Conservation (phyloP, 1,139 yeast species). For the Debaryomyces psychrophilus region DNA sequence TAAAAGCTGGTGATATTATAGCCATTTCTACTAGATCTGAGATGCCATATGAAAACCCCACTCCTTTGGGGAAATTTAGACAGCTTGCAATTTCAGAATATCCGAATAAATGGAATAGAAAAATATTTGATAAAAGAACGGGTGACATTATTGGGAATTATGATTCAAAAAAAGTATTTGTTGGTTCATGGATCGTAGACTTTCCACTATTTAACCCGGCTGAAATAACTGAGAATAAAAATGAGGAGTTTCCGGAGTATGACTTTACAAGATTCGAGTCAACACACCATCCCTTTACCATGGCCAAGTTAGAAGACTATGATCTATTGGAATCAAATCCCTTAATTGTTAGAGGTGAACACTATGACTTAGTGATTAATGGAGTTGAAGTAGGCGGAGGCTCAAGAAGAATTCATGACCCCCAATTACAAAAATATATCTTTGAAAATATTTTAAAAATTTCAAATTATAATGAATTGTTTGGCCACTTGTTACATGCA, state of each 20-base stretch:
- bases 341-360: conserved; percentile 79
- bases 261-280: conserved; percentile 54
- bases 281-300: conserved; percentile 97
- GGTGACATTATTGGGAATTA: conserved; percentile 22
- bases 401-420: conserved; percentile 90
- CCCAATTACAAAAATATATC: conserved; percentile 71
- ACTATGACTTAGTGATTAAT: conserved; percentile 89
- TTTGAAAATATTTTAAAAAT: conserved; percentile 60
- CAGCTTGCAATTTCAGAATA: conserved; percentile 65
- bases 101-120: conserved; percentile 56
- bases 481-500: conserved; percentile 85
- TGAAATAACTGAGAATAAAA: conserved; percentile 45
- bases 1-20: conserved; percentile 70
- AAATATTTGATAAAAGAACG: conserved; percentile 24
- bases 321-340: conserved; percentile 57
- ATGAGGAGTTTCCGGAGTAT: conserved; percentile 61
- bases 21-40: conserved; percentile 73
- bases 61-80: conserved; percentile 87
- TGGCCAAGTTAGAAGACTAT: conserved; percentile 77
- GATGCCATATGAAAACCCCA: conserved; percentile 84
- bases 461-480: conserved; percentile 60
- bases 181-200: conserved; percentile 84
- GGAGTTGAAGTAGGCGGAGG: conserved; percentile 99
- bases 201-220: conserved; percentile 88
- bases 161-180: conserved; percentile 41